Conservation (phyloP, 108 stramenopile genomes). For the Aurantiochytrium sp. region DNA sequence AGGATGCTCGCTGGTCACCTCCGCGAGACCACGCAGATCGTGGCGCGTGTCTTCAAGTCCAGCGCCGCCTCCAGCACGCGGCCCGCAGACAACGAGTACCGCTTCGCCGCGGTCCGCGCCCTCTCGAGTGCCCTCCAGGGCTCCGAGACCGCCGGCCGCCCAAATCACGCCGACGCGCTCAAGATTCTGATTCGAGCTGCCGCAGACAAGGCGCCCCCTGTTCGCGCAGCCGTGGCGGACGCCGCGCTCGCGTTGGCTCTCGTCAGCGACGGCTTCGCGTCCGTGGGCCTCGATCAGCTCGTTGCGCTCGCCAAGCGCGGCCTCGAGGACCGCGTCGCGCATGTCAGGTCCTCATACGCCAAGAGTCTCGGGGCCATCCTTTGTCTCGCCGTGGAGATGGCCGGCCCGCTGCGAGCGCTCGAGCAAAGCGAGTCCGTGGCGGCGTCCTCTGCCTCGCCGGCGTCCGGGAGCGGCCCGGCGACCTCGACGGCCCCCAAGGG, state of each 20-base stretch:
- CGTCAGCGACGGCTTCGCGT: not conserved
- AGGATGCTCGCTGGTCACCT: not conserved
- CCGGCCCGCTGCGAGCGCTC: not conserved
- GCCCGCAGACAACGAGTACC: not conserved
- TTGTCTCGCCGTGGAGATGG: not conserved
- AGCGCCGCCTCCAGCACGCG: not conserved
- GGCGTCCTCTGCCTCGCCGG: too few relatives aligned
- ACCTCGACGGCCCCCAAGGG: too few relatives aligned
- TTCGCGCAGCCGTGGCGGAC: not conserved
- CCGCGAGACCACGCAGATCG: not conserved
- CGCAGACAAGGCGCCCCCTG: not conserved
- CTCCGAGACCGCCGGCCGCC: not conserved
- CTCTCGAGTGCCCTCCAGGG: not conserved
- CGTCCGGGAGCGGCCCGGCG: too few relatives aligned
- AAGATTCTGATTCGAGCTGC: not conserved
- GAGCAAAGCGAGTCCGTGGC: too few relatives aligned
- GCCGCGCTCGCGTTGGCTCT: not conserved
- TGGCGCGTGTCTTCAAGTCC: not conserved
- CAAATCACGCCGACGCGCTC: not conserved
- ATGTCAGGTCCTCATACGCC: not conserved
- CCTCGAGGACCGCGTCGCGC: not conserved
- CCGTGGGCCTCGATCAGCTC: not conserved
- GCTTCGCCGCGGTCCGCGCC: slow-evolving; percentile 7
- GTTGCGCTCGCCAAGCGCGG: not conserved
- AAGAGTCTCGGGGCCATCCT: not conserved